Evolutionary conservation across 352 stramenopile species (phyloP).

Genomic region (Bremia lactucae): DNA sequence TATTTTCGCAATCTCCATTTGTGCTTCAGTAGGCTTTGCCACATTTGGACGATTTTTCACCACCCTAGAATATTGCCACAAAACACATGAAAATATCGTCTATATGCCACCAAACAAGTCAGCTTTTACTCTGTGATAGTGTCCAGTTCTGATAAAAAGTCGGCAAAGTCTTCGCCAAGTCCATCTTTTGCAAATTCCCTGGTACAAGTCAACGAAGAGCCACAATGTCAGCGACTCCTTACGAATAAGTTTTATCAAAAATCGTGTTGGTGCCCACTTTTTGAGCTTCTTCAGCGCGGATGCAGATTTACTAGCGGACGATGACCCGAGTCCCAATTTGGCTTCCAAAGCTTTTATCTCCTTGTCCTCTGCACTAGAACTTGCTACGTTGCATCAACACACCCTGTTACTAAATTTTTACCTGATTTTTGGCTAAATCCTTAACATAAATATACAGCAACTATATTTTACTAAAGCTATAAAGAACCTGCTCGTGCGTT

Average conservation of each 20-base stretch:
- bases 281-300: constrained; percentile 53
- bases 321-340: constrained; percentile 41
- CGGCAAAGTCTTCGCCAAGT: constrained; percentile 69
- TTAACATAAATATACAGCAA: too few relatives aligned
- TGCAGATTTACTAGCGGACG: constrained; percentile 26
- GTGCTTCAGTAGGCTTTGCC: background rate
- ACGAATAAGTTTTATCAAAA: background rate
- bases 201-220: constrained; percentile 4
- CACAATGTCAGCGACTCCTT: constrained; percentile 4
- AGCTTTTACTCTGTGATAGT: constrained; percentile 52
- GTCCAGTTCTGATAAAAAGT: constrained; percentile 63
- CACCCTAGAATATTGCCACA: constrained; percentile 19
- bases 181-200: constrained; percentile 76
- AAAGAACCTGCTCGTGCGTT: constrained; percentile 12
- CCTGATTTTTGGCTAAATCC: background rate
- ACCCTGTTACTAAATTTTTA: background rate
- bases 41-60: constrained; percentile 43
- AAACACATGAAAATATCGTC: background rate
- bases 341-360: constrained; percentile 69
- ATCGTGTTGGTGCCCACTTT: constrained; percentile 24
- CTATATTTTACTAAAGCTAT: too few relatives aligned
- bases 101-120: background rate
- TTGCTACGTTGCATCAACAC: constrained; percentile 9
- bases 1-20: constrained; percentile 15
- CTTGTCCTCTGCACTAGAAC: constrained; percentile 33